Conservation (phyloP, 2,329 filamentous ascomycete species). For the Furcasterigmium furcatum region DNA sequence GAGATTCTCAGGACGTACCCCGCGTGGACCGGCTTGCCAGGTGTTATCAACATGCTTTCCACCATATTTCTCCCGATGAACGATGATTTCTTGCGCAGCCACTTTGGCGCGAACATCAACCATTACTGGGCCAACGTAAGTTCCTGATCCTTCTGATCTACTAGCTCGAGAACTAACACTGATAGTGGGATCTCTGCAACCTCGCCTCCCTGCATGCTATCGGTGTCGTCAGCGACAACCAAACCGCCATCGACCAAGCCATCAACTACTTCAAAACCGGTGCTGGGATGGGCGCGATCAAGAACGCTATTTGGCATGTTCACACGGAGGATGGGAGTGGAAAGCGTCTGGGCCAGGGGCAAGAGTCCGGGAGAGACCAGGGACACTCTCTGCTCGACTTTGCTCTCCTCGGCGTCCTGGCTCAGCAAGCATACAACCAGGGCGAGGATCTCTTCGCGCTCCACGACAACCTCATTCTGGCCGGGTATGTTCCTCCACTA, state of each 20-base stretch:
- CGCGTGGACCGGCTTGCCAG: constrained; percentile 23
- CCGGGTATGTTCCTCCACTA: constrained; percentile 19
- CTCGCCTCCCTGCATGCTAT: constrained; percentile 35
- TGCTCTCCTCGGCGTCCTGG: constrained; percentile 32
- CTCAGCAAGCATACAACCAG: constrained; percentile 38
- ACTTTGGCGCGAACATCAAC: constrained; percentile 27
- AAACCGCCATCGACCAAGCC: constrained; percentile 32
- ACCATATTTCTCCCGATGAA: constrained; percentile 35
- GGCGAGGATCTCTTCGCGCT: constrained; percentile 34
- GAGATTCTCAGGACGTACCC: constrained; percentile 34
- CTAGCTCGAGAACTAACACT: not conserved
- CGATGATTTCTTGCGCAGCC: constrained; percentile 28
- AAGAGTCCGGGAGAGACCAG: constrained; percentile 41
- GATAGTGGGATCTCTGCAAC: constrained; percentile 38
- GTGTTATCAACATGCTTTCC: constrained; percentile 24
- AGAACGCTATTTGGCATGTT: constrained; percentile 25
- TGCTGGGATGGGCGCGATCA: constrained; percentile 30
- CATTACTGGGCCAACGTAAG: constrained; percentile 33
- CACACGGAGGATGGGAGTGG: constrained; percentile 21
- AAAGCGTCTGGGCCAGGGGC: constrained; percentile 29
- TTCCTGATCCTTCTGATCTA: not conserved
- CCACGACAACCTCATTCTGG: constrained; percentile 27
- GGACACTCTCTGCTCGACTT: constrained; percentile 38
- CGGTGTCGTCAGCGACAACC: constrained; percentile 37
- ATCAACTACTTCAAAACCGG: constrained; percentile 36